Conservation (phyloP, 352 stramenopile species). For the Globisporangium iwayamae region DNA sequence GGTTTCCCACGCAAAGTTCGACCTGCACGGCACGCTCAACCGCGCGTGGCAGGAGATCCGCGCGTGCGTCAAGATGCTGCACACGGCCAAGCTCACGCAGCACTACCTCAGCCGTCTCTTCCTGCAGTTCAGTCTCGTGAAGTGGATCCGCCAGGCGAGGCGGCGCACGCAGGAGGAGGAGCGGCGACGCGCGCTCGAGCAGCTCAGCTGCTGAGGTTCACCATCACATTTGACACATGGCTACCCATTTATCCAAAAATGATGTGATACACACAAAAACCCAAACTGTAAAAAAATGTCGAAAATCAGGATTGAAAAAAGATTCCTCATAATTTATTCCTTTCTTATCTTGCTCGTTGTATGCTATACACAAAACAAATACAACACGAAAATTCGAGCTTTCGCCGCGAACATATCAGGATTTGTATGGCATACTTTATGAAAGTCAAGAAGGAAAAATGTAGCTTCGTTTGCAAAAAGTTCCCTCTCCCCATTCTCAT, state of each 20-base stretch:
- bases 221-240: background rate
- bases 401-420: too few relatives aligned
- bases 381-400: too few relatives aligned
- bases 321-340: too few relatives aligned
- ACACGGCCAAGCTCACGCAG: slow-evolving; percentile 65
- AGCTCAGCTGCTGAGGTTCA: slow-evolving; percentile 12
- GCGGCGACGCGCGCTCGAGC: slow-evolving; percentile 16
- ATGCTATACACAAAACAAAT: too few relatives aligned
- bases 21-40: slow-evolving; percentile 11
- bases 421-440: too few relatives aligned
- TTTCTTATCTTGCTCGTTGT: too few relatives aligned
- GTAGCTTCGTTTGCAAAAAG: too few relatives aligned
- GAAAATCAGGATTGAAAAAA: too few relatives aligned
- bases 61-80: slow-evolving; percentile 57
- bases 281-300: too few relatives aligned
- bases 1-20: slow-evolving; percentile 1
- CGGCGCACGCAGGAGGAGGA: slow-evolving; percentile 36
- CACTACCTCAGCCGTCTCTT: slow-evolving; percentile 64
- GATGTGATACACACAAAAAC: too few relatives aligned
- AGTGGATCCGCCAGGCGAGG: slow-evolving; percentile 49
- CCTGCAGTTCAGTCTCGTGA: slow-evolving; percentile 53
- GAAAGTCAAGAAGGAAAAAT: too few relatives aligned
- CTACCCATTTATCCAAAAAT: background rate
- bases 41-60: slow-evolving; percentile 60
- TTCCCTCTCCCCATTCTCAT: too few relatives aligned